Conservation (phyloP, 2,329 filamentous ascomycete genomes). For the Ophiobolus disseminans region DNA sequence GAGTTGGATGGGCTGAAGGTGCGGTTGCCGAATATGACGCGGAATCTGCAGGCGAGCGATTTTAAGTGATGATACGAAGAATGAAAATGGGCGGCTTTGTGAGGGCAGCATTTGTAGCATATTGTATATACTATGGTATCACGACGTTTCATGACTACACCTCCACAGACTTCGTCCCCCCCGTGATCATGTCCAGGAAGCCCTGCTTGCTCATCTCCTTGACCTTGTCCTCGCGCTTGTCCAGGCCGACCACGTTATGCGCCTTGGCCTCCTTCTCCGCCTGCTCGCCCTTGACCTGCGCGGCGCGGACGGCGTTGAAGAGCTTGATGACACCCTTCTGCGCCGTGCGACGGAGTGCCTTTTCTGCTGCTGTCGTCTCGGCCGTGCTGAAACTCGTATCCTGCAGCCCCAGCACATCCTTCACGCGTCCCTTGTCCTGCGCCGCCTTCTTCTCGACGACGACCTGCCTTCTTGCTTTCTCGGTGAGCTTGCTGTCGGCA, state of each 20-base stretch:
- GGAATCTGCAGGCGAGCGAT: slow-evolving; percentile 94
- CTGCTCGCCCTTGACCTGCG: slow-evolving; percentile 86
- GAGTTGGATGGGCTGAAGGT: slow-evolving; percentile 88
- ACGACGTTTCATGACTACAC: background rate
- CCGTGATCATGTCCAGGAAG: slow-evolving; percentile 86
- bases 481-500: slow-evolving; percentile 78
- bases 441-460: slow-evolving; percentile 80
- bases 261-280: slow-evolving; percentile 73
- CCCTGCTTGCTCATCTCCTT: slow-evolving; percentile 98
- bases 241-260: slow-evolving; percentile 78
- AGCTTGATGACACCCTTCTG: slow-evolving; percentile 94
- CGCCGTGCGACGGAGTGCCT: slow-evolving; percentile 81
- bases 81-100: background rate
- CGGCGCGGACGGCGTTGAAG: slow-evolving; percentile 92
- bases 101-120: background rate
- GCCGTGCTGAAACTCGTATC: slow-evolving; percentile 59
- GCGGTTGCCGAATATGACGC: slow-evolving; percentile 87
- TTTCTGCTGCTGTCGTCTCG: slow-evolving; percentile 72
- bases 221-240: slow-evolving; percentile 82
- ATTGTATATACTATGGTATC: background rate
- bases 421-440: slow-evolving; percentile 84
- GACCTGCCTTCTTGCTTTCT: slow-evolving; percentile 79
- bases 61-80: slow-evolving; percentile 59
- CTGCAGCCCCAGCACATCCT: slow-evolving; percentile 77
- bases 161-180: slow-evolving; percentile 54